Evolutionary conservation across 1,284 basidiomycete genomes (phyloP).

Genomic region (Tylopilus sp.): DNA sequence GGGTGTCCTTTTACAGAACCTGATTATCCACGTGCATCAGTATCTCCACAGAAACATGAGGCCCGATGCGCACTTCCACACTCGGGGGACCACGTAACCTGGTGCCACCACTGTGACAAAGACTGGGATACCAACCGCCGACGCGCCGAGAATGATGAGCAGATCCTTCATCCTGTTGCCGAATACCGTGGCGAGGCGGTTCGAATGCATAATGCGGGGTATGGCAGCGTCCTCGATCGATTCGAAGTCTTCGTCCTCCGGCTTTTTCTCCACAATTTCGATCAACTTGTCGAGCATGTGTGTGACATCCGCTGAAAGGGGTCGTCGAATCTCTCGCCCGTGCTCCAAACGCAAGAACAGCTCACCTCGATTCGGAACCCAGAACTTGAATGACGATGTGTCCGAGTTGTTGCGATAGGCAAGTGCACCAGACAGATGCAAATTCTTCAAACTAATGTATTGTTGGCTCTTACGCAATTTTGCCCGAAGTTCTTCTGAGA

Average conservation of each 20-base stretch:
- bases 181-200: conserved; percentile 6
- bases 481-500: conserved; percentile 25
- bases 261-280: conserved; percentile 32
- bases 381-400: conserved; percentile 20
- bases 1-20: no score
- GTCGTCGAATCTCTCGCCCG: not conserved
- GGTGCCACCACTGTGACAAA: not conserved
- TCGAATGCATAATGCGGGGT: conserved; percentile 15
- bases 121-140: conserved; percentile 11
- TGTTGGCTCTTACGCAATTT: conserved; percentile 4
- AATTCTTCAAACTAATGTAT: conserved; percentile 29
- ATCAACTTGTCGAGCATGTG: conserved; percentile 40
- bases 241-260: conserved; percentile 23
- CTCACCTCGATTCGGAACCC: conserved; percentile 33
- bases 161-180: not conserved
- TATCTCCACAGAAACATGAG: no score
- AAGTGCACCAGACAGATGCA: conserved; percentile 30
- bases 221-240: conserved; percentile 29
- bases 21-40: no score
- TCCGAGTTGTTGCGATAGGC: conserved; percentile 18
- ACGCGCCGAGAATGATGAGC: not conserved
- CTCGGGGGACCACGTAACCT: not conserved
- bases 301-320: conserved; percentile 28
- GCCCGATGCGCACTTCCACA: not conserved
- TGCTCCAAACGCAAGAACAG: not conserved